A percentile compares a stretch with the other conserved stretches of the same genome.
These are phyloP conservation scores for Syzygium syzygioides DNA, from an alignment of 441 rosid genomes.

Conservation along the genomic window DNA sequence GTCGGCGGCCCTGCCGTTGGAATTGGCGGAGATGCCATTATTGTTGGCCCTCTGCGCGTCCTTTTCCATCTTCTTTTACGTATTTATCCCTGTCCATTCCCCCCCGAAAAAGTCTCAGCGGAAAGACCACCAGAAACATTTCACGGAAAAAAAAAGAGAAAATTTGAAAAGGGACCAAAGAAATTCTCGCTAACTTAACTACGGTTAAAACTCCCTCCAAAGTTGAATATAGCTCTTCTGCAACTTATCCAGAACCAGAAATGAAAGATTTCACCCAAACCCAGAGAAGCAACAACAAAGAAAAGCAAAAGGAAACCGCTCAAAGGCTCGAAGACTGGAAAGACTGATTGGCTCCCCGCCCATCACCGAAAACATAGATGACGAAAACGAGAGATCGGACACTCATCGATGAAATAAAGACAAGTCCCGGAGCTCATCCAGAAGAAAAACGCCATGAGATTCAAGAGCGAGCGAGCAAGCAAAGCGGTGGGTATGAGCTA, in stretches of 20 bases:
- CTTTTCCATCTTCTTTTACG: slow-evolving; percentile 36
- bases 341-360: background rate
- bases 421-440: background rate
- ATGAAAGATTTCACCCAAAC: background rate
- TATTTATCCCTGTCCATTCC: slow-evolving; percentile 28
- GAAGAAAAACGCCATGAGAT: background rate
- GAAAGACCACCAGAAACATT: background rate
- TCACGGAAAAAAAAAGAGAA: background rate
- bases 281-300: background rate
- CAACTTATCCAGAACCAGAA: background rate
- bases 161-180: background rate
- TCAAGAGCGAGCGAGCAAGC: background rate
- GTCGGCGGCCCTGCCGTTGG: slow-evolving; percentile 13
- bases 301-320: background rate
- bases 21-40: slow-evolving; percentile 16
- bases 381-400: background rate
- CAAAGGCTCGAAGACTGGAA: background rate
- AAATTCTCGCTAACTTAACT: background rate
- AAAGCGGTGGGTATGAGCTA: background rate
- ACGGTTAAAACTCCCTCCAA: background rate
- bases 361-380: background rate
- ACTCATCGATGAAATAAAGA: background rate
- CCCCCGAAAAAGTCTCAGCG: slow-evolving; percentile 4
- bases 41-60: slow-evolving; percentile 25
- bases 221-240: background rate